Conservation (phyloP, 805 yeast genomes). For the Peterozyma xylosa region DNA sequence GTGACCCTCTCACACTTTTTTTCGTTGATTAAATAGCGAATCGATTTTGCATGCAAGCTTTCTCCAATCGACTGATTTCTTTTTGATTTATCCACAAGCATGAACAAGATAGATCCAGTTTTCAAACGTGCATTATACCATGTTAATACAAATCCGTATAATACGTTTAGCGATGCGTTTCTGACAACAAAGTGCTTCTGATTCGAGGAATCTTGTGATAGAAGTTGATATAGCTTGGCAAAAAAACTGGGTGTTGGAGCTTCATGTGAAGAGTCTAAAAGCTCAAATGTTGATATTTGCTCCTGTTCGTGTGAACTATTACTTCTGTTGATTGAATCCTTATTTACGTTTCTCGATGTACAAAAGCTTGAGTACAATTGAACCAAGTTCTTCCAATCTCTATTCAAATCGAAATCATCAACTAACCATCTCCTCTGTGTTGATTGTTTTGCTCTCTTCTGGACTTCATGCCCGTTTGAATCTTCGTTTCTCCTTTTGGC, state of each 20-base stretch:
- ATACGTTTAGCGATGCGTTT: constrained; percentile 44
- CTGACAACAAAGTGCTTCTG: constrained; percentile 48
- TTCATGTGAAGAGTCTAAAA: constrained; percentile 16
- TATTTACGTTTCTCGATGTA: constrained; percentile 2
- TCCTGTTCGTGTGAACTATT: background rate
- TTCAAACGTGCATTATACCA: constrained; percentile 34
- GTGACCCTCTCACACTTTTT: constrained; percentile 29
- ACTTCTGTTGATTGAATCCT: background rate
- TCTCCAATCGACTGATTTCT: constrained; percentile 49
- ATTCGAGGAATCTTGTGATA: constrained; percentile 15
- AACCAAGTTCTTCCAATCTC: constrained; percentile 44
- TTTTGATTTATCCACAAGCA: constrained; percentile 46
- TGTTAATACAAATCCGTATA: constrained; percentile 47
- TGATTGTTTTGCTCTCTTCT: constrained; percentile 11
- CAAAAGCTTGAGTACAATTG: constrained; percentile 33
- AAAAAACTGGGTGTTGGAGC: constrained; percentile 12
- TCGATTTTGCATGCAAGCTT: constrained; percentile 44
- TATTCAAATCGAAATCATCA: constrained; percentile 39
- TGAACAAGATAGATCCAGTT: constrained; percentile 35
- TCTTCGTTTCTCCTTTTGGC: constrained; percentile 5
- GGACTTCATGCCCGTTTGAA: background rate
- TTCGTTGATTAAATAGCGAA: constrained; percentile 38
- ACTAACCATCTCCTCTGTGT: constrained; percentile 41
- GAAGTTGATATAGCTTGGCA: constrained; percentile 13
- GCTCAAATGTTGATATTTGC: background rate